Percentiles rank a stretch among this genome's conserved stretches.
Evolutionary conservation across 345 rosid species (phyloP).

Genomic region (Heritiera littoralis): DNA sequence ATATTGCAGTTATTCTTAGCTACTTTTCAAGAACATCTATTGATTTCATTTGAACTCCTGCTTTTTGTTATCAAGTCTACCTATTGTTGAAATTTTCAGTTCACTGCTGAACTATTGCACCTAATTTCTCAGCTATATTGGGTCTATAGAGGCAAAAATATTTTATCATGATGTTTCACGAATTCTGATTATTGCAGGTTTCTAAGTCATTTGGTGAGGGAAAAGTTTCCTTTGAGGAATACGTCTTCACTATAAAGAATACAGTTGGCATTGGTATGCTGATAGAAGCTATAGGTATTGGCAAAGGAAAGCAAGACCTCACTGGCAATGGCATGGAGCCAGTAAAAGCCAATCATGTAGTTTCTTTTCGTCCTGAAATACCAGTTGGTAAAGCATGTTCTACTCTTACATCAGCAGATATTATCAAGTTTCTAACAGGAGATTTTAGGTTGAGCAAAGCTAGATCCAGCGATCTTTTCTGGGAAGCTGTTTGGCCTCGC

Average conservation of each 20-base stretch:
- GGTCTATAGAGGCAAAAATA: neutral
- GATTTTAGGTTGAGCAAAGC: conserved; percentile 55
- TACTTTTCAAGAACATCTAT: neutral
- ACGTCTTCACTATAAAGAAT: conserved; percentile 39
- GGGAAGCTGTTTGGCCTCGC: conserved; percentile 70
- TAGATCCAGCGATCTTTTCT: conserved; percentile 51
- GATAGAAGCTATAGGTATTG: conserved; percentile 47
- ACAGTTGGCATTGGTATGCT: conserved; percentile 36
- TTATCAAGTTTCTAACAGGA: conserved; percentile 49
- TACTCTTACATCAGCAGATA: conserved; percentile 43
- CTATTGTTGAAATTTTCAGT: neutral
- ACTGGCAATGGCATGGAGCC: conserved; percentile 45
- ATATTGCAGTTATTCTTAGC: conserved; percentile 9
- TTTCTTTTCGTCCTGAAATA: conserved; percentile 37
- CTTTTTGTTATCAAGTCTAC: neutral
- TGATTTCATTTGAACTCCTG: neutral
- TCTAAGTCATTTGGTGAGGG: conserved; percentile 58
- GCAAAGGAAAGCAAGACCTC: conserved; percentile 53
- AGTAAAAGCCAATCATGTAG: conserved; percentile 31
- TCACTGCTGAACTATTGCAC: neutral
- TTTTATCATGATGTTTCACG: conserved; percentile 5
- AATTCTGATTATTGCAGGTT: conserved; percentile 40
- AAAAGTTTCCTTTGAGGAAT: conserved; percentile 46
- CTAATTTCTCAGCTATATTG: conserved; percentile 6
- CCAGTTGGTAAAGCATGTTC: conserved; percentile 57